Evolutionary conservation across 2,329 filamentous ascomycete genomes (phyloP).

Genomic region (Talaromyces funiculosus): DNA sequence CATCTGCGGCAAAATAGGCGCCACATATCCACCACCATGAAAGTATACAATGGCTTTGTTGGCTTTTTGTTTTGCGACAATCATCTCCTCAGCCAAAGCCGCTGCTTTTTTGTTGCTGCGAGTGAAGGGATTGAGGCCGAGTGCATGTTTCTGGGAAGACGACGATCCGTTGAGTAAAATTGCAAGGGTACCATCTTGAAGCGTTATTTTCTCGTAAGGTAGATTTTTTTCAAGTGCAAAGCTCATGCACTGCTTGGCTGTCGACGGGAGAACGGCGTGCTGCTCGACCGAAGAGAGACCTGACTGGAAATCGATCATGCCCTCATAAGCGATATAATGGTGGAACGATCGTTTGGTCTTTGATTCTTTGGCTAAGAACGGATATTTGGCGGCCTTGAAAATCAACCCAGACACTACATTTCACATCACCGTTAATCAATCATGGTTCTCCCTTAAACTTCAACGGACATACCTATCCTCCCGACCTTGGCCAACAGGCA

Average conservation of each 20-base stretch:
- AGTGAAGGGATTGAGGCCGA: neutral
- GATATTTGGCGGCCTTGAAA: neutral
- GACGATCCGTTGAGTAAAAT: slow-evolving; percentile 1
- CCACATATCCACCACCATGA: slow-evolving; percentile 10
- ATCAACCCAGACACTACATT: neutral
- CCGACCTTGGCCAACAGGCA: slow-evolving; percentile 7
- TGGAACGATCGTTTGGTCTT: neutral
- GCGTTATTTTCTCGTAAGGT: neutral
- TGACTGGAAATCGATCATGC: slow-evolving; percentile 10
- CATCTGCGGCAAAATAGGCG: neutral
- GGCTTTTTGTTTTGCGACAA: neutral
- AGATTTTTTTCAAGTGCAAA: neutral
- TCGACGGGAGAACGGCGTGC: slow-evolving; percentile 1
- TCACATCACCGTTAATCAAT: neutral
- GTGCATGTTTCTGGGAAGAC: neutral
- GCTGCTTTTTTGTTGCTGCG: neutral
- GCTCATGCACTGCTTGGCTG: neutral
- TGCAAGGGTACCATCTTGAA: slow-evolving; percentile 5
- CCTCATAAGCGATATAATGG: slow-evolving; percentile 6
- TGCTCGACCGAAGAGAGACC: slow-evolving; percentile 2
- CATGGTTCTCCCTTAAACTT: neutral
- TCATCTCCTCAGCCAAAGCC: neutral
- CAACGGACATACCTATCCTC: slow-evolving; percentile 4
- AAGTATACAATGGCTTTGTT: slow-evolving; percentile 10
- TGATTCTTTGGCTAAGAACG: neutral